These are phyloP conservation scores for Simmondsia chinensis DNA, from an alignment of 148 eudicot species.

Conservation along the genomic window DNA sequence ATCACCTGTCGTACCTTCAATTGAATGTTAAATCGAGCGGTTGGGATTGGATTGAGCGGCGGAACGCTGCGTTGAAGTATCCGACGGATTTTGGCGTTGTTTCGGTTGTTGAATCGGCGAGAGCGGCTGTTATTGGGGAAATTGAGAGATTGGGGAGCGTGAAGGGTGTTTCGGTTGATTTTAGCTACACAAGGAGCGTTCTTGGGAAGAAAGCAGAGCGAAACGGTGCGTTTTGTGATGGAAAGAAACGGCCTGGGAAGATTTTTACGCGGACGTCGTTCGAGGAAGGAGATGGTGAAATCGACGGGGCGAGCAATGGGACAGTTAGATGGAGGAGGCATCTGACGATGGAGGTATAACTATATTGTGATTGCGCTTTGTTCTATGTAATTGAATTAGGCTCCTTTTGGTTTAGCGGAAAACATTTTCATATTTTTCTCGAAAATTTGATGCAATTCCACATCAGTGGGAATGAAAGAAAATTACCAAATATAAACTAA, in stretches of 20 bases:
- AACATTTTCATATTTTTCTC: neutral
- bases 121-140: constrained; percentile 27
- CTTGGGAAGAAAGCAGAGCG: constrained; percentile 26
- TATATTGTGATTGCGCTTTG: neutral
- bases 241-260: constrained; percentile 86
- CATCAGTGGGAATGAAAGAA: too few species aligned
- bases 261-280: constrained; percentile 85
- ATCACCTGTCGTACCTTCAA: constrained; percentile 39
- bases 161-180: constrained; percentile 65
- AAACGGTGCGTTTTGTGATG: constrained; percentile 36
- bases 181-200: constrained; percentile 48
- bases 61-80: constrained; percentile 57
- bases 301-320: constrained; percentile 20
- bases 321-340: constrained; percentile 47
- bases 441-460: neutral
- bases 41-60: constrained; percentile 81
- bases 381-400: neutral
- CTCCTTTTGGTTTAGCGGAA: too few species aligned
- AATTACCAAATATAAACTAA: too few species aligned
- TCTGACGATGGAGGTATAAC: constrained; percentile 53
- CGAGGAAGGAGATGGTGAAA: constrained; percentile 27
- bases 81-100: constrained; percentile 87
- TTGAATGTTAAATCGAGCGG: constrained; percentile 21
- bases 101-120: constrained; percentile 27
- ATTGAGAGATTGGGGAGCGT: constrained; percentile 52